These are phyloP conservation scores for Mucor irregularis DNA, from an alignment of 371 early-diverging fungal species.

Conservation along the genomic window DNA sequence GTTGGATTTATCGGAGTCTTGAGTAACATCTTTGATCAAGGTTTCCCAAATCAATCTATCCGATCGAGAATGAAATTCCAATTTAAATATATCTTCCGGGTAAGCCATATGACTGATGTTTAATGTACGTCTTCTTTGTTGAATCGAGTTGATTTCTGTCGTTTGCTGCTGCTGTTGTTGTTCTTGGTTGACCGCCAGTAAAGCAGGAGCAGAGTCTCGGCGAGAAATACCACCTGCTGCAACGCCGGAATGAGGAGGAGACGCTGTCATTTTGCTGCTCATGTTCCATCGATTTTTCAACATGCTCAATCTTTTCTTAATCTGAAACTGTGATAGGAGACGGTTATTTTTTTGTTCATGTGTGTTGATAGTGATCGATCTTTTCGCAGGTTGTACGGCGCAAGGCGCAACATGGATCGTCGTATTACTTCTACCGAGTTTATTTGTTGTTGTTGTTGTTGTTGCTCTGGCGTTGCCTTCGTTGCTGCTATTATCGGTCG, in stretches of 20 bases:
- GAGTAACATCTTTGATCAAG: background rate
- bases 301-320: constrained; percentile 2
- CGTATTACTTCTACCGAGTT: background rate
- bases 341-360: too few relatives aligned
- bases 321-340: background rate
- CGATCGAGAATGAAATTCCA: constrained; percentile 13
- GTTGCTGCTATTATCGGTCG: background rate
- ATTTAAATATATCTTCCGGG: constrained; percentile 14
- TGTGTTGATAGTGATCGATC: too few relatives aligned
- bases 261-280: background rate
- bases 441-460: background rate
- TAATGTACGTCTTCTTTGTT: constrained; percentile 7
- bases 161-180: background rate
- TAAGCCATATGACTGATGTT: constrained; percentile 19
- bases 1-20: background rate
- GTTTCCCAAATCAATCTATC: constrained; percentile 18
- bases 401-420: too few relatives aligned
- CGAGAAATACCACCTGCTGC: constrained; percentile 1
- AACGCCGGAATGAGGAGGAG: background rate
- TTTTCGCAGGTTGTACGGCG: too few relatives aligned
- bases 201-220: constrained; percentile 18
- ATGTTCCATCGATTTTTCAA: background rate
- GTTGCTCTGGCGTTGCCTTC: background rate
- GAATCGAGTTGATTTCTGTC: background rate
- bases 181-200: background rate